phyloP scores from a whole-genome alignment of 2,329 filamentous ascomycete genomes.

The Macrophomina phaseolina region DNA sequence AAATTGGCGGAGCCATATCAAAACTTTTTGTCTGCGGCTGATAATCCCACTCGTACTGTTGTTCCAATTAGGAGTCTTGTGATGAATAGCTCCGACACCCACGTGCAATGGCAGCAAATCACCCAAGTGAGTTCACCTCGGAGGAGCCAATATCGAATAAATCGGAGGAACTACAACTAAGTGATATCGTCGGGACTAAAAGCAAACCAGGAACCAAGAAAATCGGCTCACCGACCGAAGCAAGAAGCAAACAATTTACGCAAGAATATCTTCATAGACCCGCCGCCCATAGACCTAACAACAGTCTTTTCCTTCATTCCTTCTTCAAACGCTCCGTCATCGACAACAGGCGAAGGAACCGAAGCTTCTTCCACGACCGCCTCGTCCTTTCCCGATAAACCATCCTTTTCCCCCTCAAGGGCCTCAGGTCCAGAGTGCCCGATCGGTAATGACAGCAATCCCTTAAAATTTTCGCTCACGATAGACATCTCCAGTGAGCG shows the following conservation, averaged over 20 bases:
- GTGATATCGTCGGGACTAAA: neutral
- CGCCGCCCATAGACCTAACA: neutral
- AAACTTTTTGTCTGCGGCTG: no score
- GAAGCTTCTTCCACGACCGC: neutral
- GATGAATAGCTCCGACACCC: no score
- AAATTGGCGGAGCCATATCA: no score
- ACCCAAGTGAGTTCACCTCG: no score
- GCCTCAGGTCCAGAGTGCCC: neutral
- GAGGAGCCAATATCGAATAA: neutral
- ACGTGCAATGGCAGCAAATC: no score
- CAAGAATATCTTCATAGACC: neutral
- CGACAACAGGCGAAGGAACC: neutral
- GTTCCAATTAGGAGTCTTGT: no score
- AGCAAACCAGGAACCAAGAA: neutral
- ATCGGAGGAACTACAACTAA: neutral
- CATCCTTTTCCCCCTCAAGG: neutral
- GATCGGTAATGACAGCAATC: neutral
- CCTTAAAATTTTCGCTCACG: conserved; percentile 32
- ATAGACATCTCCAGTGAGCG: conserved; percentile 56
- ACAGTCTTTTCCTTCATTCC: neutral
- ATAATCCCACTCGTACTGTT: no score
- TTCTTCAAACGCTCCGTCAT: neutral
- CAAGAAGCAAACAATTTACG: neutral
- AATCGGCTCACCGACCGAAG: neutral
- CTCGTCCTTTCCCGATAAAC: neutral